Percentiles rank a stretch among this genome's conserved stretches.
phyloP scores from a whole-genome alignment of 306 rosid genomes.

The Hippophae rhamnoides region DNA sequence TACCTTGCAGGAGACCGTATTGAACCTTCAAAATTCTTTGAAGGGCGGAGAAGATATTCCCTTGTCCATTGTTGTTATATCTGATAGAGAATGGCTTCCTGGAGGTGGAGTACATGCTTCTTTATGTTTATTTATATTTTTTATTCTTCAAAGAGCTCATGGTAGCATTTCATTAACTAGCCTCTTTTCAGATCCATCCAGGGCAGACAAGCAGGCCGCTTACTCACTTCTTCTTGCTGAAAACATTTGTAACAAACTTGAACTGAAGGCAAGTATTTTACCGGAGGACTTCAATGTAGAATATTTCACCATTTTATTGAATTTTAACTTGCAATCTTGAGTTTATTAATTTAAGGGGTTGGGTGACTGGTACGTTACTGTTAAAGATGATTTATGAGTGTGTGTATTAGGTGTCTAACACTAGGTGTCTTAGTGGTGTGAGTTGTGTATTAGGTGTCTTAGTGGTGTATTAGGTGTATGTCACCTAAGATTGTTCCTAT shows the following conservation, averaged over 20 bases:
- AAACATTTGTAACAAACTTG: conserved; percentile 64
- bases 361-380: too few relatives aligned
- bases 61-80: conserved; percentile 61
- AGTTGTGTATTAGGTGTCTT: too few relatives aligned
- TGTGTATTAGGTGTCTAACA: too few relatives aligned
- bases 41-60: conserved; percentile 44
- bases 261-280: conserved; percentile 53
- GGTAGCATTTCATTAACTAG: conserved; percentile 22
- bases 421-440: too few relatives aligned
- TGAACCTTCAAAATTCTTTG: conserved; percentile 45
- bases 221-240: conserved; percentile 89
- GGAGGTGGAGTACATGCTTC: conserved; percentile 45
- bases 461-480: too few relatives aligned
- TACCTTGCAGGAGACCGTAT: conserved; percentile 60
- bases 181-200: conserved; percentile 58
- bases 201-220: conserved; percentile 79
- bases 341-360: conserved; percentile 9
- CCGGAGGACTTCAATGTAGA: neutral
- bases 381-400: too few relatives aligned
- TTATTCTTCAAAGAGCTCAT: conserved; percentile 15
- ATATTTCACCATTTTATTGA: neutral
- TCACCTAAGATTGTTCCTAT: too few relatives aligned
- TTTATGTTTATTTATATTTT: neutral
- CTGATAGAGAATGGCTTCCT: conserved; percentile 84
- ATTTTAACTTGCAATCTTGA: neutral